Evolutionary conservation across 306 rosid species (phyloP).

Genomic region (Gleditsia sinensis): DNA sequence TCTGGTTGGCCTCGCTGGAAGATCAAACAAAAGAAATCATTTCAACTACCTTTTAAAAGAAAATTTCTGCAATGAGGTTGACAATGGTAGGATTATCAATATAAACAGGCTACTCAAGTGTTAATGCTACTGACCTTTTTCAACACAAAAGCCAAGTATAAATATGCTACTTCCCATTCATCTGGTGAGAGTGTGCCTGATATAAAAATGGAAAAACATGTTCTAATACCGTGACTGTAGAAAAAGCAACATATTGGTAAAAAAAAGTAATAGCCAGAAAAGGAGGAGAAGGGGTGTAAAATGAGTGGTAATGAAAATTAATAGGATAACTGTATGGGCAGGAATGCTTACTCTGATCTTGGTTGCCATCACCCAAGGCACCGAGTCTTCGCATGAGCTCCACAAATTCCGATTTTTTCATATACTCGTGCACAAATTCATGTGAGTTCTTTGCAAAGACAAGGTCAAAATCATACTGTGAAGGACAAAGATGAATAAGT

Average conservation of each 20-base stretch:
- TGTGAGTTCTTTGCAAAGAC: slow-evolving; percentile 83
- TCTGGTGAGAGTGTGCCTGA: slow-evolving; percentile 67
- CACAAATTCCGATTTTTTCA: slow-evolving; percentile 75
- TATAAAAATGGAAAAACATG: neutral
- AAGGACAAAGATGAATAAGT: slow-evolving; percentile 11
- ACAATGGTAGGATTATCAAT: neutral
- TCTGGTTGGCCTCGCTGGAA: slow-evolving; percentile 82
- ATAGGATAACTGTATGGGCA: slow-evolving; percentile 2
- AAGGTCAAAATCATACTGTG: slow-evolving; percentile 87
- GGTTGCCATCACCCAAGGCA: slow-evolving; percentile 97
- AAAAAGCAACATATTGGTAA: neutral
- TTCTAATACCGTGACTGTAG: neutral
- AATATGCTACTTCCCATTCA: slow-evolving; percentile 76
- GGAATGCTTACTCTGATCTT: slow-evolving; percentile 66
- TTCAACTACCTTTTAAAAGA: neutral
- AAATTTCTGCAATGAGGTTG: neutral
- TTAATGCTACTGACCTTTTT: slow-evolving; percentile 51
- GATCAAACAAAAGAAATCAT: slow-evolving; percentile 3
- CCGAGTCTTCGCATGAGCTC: slow-evolving; percentile 95
- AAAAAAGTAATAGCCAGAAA: neutral
- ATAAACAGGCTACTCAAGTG: neutral
- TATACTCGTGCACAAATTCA: slow-evolving; percentile 79
- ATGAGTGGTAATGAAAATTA: neutral
- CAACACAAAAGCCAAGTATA: slow-evolving; percentile 63
- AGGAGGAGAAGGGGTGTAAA: neutral